These are phyloP conservation scores for Crucibulum laeve DNA, from an alignment of 768 basidiomycete species.

Conservation along the genomic window DNA sequence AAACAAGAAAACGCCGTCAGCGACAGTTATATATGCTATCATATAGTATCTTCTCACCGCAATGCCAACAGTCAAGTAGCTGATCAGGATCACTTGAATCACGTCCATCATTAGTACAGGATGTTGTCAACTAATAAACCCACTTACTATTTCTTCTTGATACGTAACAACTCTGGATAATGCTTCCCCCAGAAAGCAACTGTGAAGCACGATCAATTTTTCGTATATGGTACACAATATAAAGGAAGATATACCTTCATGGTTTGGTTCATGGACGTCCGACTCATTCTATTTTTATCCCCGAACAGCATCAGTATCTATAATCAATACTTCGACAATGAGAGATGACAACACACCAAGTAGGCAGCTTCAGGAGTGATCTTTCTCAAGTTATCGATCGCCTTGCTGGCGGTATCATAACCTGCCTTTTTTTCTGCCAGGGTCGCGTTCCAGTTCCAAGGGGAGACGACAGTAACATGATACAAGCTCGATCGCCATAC, in stretches of 20 bases:
- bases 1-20: not conserved
- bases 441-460: conserved; percentile 46
- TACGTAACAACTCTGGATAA: conserved; percentile 30
- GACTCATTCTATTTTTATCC: conserved; percentile 35
- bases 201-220: conserved; percentile 6
- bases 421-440: conserved; percentile 23
- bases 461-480: conserved; percentile 37
- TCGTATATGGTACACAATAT: not conserved
- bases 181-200: conserved; percentile 41
- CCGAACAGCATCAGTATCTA: not conserved
- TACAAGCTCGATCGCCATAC: conserved; percentile 42
- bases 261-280: conserved; percentile 43
- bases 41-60: conserved; percentile 25
- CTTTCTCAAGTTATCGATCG: conserved; percentile 34
- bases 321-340: not conserved
- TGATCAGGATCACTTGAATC: conserved; percentile 38
- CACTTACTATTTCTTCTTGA: conserved; percentile 46
- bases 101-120: conserved; percentile 1
- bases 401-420: conserved; percentile 28
- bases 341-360: conserved; percentile 22
- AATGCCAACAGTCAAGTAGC: conserved; percentile 47
- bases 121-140: not conserved
- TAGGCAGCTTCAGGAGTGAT: conserved; percentile 44
- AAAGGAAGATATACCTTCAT: conserved; percentile 25
- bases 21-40: not conserved